Conservation (phyloP, 2,329 filamentous ascomycete genomes). For the Nectriaceae sp. region DNA sequence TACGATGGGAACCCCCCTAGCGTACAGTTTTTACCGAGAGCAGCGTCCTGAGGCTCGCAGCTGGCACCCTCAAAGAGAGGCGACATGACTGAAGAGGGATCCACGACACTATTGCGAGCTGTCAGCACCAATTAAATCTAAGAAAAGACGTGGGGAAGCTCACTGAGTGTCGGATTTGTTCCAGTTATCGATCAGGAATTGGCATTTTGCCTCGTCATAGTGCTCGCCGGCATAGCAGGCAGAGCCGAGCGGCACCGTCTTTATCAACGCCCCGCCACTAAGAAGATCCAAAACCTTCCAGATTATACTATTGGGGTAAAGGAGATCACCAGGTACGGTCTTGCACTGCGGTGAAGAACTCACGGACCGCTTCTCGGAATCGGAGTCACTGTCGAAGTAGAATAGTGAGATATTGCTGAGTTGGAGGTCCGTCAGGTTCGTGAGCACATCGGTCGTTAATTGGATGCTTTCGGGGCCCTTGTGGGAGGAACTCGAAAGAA, state of each 20-base stretch:
- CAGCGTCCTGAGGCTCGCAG: constrained; percentile 32
- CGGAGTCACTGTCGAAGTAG: constrained; percentile 27
- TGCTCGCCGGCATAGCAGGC: constrained; percentile 31
- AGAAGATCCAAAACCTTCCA: constrained; percentile 38
- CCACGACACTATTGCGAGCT: constrained; percentile 26
- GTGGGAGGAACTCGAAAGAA: constrained; percentile 1
- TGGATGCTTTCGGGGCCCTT: constrained; percentile 27
- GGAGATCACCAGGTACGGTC: constrained; percentile 31
- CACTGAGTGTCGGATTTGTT: constrained; percentile 19
- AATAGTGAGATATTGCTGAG: constrained; percentile 33
- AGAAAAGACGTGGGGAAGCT: background rate
- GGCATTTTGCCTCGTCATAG: constrained; percentile 30
- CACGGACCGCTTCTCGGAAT: constrained; percentile 20
- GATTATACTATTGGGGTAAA: constrained; percentile 26
- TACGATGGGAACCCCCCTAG: constrained; percentile 44
- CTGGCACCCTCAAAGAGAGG: constrained; percentile 41
- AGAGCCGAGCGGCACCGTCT: constrained; percentile 33
- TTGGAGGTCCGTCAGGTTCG: constrained; percentile 29
- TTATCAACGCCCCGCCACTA: constrained; percentile 30
- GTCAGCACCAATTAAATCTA: constrained; percentile 4
- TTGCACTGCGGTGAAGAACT: constrained; percentile 27
- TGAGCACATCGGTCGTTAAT: constrained; percentile 34
- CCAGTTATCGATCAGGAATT: constrained; percentile 29
- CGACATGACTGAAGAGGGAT: constrained; percentile 42
- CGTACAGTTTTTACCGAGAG: constrained; percentile 31